Conservation (phyloP, 2,329 filamentous ascomycete species). For the Clonostachys rhizophaga region DNA sequence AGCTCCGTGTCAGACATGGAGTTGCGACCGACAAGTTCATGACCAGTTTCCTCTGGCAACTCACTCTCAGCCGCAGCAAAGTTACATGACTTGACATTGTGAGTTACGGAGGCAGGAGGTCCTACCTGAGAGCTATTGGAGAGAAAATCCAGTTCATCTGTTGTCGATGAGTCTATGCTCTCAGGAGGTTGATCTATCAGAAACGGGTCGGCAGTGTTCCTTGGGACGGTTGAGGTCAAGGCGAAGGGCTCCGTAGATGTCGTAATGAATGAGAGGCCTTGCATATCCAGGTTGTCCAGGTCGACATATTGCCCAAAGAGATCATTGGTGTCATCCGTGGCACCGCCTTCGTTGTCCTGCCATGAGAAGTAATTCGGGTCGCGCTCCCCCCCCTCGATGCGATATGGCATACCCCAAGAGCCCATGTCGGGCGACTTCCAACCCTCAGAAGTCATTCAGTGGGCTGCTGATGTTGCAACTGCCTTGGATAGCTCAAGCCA, state of each 20-base stretch:
- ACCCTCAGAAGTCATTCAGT: too few species aligned
- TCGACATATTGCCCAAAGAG: slow-evolving; percentile 30
- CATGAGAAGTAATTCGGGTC: slow-evolving; percentile 24
- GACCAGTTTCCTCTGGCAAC: too few species aligned
- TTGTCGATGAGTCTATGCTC: slow-evolving; percentile 24
- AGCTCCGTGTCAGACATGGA: slow-evolving; percentile 44
- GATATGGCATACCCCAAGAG: slow-evolving; percentile 25
- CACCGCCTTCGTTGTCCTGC: slow-evolving; percentile 21
- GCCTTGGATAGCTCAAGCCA: too few species aligned
- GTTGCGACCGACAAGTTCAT: too few species aligned
- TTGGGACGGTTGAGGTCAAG: slow-evolving; percentile 11
- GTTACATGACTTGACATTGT: slow-evolving; percentile 21
- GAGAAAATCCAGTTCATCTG: slow-evolving; percentile 28
- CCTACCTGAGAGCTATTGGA: slow-evolving; percentile 23
- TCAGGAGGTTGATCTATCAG: slow-evolving; percentile 20
- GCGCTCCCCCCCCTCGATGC: slow-evolving; percentile 23
- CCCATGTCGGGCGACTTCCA: slow-evolving; percentile 15
- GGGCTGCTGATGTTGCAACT: too few species aligned
- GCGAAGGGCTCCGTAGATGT: slow-evolving; percentile 9
- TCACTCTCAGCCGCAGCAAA: slow-evolving; percentile 10
- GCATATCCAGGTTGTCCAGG: slow-evolving; percentile 16
- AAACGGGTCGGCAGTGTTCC: slow-evolving; percentile 12
- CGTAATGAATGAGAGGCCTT: slow-evolving; percentile 5
- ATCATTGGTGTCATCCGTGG: slow-evolving; percentile 19
- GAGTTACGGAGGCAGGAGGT: slow-evolving; percentile 12